Evolutionary conservation across 805 yeast genomes (phyloP).

Genomic region (Candida multigemmis): DNA sequence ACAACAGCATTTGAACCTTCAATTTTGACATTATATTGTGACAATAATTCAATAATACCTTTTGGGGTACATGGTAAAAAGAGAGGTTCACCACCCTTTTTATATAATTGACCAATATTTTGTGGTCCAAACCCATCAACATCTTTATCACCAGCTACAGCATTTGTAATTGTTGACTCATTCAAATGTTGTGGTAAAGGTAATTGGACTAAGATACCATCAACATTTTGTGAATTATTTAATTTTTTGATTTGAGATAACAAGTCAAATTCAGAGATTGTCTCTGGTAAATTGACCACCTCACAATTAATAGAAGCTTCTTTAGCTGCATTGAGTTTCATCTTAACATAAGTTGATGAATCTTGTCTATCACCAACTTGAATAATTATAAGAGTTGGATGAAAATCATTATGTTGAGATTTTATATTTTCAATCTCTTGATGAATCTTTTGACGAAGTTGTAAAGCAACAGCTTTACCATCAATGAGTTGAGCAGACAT

Average conservation of each 20-base stretch:
- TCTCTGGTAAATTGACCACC: slow-evolving; percentile 49
- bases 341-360: slow-evolving; percentile 71
- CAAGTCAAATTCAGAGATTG: slow-evolving; percentile 47
- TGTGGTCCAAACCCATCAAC: slow-evolving; percentile 78
- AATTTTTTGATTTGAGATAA: slow-evolving; percentile 44
- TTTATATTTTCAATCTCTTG: slow-evolving; percentile 33
- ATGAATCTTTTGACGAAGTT: slow-evolving; percentile 28
- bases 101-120: slow-evolving; percentile 71
- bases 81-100: slow-evolving; percentile 60
- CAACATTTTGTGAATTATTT: slow-evolving; percentile 51
- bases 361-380: slow-evolving; percentile 77
- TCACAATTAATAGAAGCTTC: slow-evolving; percentile 60
- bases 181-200: slow-evolving; percentile 68
- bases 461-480: slow-evolving; percentile 35
- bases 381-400: slow-evolving; percentile 59
- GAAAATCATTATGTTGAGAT: slow-evolving; percentile 41
- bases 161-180: slow-evolving; percentile 57
- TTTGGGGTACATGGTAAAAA: slow-evolving; percentile 81
- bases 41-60: slow-evolving; percentile 62
- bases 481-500: slow-evolving; percentile 31
- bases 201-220: slow-evolving; percentile 66
- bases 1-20: slow-evolving; percentile 73
- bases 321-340: slow-evolving; percentile 71
- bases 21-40: slow-evolving; percentile 45
- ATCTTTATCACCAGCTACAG: slow-evolving; percentile 61